Conservation (phyloP, 2,329 filamentous ascomycete genomes). For the Colletotrichum musicola region DNA sequence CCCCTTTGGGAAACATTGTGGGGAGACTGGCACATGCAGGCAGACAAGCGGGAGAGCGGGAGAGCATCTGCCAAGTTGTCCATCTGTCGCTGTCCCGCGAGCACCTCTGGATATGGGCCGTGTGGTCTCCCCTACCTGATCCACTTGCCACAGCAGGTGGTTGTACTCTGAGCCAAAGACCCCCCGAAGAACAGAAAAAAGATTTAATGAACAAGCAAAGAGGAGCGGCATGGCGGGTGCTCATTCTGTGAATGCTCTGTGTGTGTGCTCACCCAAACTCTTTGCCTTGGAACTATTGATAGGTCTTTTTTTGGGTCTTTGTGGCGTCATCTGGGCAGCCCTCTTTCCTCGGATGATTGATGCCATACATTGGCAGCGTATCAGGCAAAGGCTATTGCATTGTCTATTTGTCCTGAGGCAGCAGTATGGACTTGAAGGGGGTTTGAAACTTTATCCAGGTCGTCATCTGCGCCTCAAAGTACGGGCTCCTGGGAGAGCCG, state of each 20-base stretch:
- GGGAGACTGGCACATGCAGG: constrained; percentile 19
- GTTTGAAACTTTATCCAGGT: not conserved
- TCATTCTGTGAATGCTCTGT: constrained; percentile 37
- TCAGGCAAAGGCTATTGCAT: too few species aligned
- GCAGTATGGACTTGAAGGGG: too few species aligned
- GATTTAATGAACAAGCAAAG: constrained; percentile 35
- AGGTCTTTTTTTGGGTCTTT: constrained; percentile 31
- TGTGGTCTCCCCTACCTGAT: constrained; percentile 27
- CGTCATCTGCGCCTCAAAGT: not conserved
- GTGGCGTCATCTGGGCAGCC: constrained; percentile 8
- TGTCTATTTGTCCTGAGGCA: too few species aligned
- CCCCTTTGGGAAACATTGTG: not conserved
- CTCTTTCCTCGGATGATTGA: too few species aligned
- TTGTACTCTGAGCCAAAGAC: constrained; percentile 37
- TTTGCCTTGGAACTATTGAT: constrained; percentile 20
- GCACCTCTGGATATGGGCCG: constrained; percentile 15
- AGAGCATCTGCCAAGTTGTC: not conserved
- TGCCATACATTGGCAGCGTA: too few species aligned
- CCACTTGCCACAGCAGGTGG: constrained; percentile 38
- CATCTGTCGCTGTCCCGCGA: not conserved
- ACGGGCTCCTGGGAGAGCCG: constrained; percentile 1
- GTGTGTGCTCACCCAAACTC: constrained; percentile 25
- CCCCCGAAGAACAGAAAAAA: constrained; percentile 25
- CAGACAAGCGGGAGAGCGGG: not conserved
- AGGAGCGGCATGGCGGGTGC: constrained; percentile 33